These are phyloP conservation scores for Plasmodium relictum DNA, from an alignment of 169 alveolate genomes.

Conservation along the genomic window DNA sequence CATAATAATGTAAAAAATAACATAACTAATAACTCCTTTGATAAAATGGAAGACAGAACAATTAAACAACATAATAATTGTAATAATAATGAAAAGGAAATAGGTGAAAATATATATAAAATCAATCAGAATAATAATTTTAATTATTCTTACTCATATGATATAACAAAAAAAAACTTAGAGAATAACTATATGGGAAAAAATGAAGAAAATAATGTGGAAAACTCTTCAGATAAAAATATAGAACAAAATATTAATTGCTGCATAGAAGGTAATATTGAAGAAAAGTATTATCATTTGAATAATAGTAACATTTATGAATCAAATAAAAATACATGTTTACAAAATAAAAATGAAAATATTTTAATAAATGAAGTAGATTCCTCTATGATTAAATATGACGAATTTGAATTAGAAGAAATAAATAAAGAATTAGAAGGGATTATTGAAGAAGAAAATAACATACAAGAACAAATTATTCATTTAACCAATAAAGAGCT, in stretches of 20 bases:
- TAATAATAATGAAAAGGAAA: neutral
- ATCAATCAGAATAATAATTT: neutral
- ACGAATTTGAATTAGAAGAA: conserved; percentile 43
- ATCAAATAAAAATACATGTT: neutral
- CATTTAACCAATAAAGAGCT: conserved; percentile 63
- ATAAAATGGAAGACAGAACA: neutral
- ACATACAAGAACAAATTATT: conserved; percentile 59
- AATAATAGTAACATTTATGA: conserved; percentile 8
- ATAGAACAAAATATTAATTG: neutral
- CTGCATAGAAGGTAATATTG: neutral
- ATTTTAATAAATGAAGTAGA: neutral
- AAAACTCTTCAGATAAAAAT: neutral
- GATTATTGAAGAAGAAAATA: conserved; percentile 65
- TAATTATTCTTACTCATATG: neutral
- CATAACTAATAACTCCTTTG: neutral
- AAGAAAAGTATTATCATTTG: neutral
- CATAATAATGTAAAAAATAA: neutral
- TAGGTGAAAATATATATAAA: neutral
- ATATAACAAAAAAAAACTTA: neutral
- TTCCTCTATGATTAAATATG: conserved; percentile 43
- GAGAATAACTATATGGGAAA: neutral
- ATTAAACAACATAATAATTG: neutral
- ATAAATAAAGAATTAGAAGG: conserved; percentile 63
- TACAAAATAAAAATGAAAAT: neutral
- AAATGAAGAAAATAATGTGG: neutral